Evolutionary conservation across 1,284 basidiomycete species (phyloP), one percentile per base, ranked within the genome.

Genomic region (Fomitiporia mediterranea): DNA sequence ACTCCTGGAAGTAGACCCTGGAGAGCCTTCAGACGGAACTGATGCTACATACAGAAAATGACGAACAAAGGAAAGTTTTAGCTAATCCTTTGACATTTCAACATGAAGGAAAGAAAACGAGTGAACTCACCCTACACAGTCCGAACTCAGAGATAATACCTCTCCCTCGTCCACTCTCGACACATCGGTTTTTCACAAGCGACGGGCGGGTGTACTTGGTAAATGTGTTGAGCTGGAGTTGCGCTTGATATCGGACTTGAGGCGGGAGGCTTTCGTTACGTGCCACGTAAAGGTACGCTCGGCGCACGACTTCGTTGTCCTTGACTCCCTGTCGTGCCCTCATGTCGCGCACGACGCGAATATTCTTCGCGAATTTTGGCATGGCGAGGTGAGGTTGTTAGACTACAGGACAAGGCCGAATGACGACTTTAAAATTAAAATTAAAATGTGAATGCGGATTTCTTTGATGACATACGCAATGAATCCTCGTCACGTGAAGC

Each of bases 211-310:
- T 87, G 70, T 91, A 90, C 49, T 82, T 81, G 58, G 82, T 86
- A 66, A 97, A 92, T 19, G 85, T 83, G 72, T 95, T 96, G 55
- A 98, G 80, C 67, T 96, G 91, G 57, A 98, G 77, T 70, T 98
- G 95, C n/a, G 96, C 95, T 67, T 95, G 91, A 72, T 96, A 93
- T 58, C 96, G 89, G 53, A 97, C 82, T 66, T 91, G 86, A 3
- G 89, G 76, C 5, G 93, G 85, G 9, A 96, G 74, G 0, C 83
- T 82, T 67, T 91, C 85, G 72, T 97, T 96, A 62, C 94, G 82
- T 19, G 94, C 92, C 62, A 96, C 87, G 70, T 84, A 92, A 58
- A 96, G 84, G 70, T 94, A 94, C 0, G 94, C 93, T 54, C 91
- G 78, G 25, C 94, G 85, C 40, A 85, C 76, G 51, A 94, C 76